phyloP scores from a whole-genome alignment of 129 eudicot species.

The sunflower (Helianthus annuus) region DNA sequence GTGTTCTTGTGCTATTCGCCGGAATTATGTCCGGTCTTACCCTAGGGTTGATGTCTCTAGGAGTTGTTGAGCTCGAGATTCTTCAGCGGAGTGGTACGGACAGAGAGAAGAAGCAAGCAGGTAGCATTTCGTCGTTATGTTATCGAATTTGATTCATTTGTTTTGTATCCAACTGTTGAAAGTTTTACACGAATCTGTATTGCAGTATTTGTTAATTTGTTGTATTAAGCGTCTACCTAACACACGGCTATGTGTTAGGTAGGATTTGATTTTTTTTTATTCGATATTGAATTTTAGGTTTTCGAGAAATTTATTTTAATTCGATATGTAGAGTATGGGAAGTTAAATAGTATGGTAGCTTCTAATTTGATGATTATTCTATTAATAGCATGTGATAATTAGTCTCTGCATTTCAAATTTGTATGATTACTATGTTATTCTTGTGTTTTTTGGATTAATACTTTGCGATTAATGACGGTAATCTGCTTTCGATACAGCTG shows the following conservation, averaged over 20 bases:
- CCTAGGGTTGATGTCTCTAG: conserved; percentile 83
- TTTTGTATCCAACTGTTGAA: neutral
- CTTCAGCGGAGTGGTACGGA: conserved; percentile 75
- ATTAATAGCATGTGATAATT: no score
- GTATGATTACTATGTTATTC: no score
- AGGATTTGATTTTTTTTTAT: neutral
- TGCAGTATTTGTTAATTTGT: neutral
- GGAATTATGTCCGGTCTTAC: conserved; percentile 97
- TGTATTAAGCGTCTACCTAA: conserved; percentile 8
- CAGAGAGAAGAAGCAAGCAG: conserved; percentile 86
- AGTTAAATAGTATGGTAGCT: no score
- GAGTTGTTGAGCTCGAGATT: conserved; percentile 89
- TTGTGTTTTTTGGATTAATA: no score
- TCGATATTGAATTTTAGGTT: no score
- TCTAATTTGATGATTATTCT: no score
- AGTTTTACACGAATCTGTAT: no score
- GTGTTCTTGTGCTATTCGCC: conserved; percentile 75
- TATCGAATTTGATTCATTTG: no score
- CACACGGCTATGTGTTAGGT: neutral
- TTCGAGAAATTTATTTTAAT: no score
- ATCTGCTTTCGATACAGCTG: conserved; percentile 50
- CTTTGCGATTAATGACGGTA: neutral
- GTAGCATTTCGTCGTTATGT: conserved; percentile 21
- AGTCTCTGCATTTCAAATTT: no score
- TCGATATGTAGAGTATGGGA: no score